Evolutionary conservation across 768 basidiomycete species (phyloP), one percentile per base, ranked within the genome.

Genomic region (Omphalotus guepiniiformis): DNA sequence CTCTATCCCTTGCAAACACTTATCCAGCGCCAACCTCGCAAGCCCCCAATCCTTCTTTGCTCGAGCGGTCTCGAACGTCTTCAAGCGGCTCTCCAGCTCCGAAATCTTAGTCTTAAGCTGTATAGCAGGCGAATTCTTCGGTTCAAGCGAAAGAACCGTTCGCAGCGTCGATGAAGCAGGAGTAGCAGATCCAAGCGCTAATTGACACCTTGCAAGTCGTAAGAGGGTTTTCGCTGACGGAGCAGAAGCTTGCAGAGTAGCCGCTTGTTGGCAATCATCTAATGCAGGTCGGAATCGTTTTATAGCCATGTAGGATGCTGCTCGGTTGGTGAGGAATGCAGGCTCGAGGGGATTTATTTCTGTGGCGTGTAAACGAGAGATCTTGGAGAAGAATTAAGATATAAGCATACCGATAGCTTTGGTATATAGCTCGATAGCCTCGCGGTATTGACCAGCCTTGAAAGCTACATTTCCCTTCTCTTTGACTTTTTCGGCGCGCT

Each of bases 291-390:
- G 73, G 72, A 85, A 93, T 27, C 79, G 79, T 60, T 92, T 91
- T 42, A 88, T 60, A 0, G 82, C 79, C 79, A 94, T 93, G 60
- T 84, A 79, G 2, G 90, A 83, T 0, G 92, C 91, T 0, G 92
- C 91, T 23, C 91, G 82, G 62, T 94, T 94, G 1, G 89, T 88
- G 52, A 85, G 71, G 59, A 86, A 93, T 2, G 85, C 75, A 1
- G 90, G 80, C 63, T 93, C 86, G 3, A 69, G 55, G 1, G 82
- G 64, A 50, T 80, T 80, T 54, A 85, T 66, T 48, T 79, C 81
- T 85, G 53, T 43, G 23, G 34, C 22, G 28, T 12, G 11, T 38
- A 43, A 34, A 27, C 41, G 34, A 35, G 39, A 35, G n/a, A 53
- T 37, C 16, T 18, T 18, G 38, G 52, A 44, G 49, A 40, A 18